Conservation (phyloP, 768 basidiomycete species). For the Boletus pseudo-olivaceus region DNA sequence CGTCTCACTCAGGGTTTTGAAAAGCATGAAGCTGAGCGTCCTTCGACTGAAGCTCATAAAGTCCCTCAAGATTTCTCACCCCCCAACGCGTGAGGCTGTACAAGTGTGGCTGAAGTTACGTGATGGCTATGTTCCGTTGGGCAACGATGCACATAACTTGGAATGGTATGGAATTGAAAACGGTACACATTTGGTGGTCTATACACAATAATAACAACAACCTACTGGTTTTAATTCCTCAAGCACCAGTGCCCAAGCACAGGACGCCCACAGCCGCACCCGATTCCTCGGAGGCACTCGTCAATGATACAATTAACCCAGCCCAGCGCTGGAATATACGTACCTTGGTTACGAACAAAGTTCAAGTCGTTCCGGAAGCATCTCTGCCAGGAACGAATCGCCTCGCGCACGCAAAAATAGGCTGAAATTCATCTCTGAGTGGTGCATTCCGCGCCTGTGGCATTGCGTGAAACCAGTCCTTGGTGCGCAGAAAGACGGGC, state of each 20-base stretch:
- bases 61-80: slow-evolving; percentile 30
- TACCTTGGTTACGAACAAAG: slow-evolving; percentile 16
- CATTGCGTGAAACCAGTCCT: slow-evolving; percentile 14
- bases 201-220: slow-evolving; percentile 15
- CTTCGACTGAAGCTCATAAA: slow-evolving; percentile 66
- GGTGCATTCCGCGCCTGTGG: slow-evolving; percentile 2
- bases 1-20: slow-evolving; percentile 51
- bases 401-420: slow-evolving; percentile 4
- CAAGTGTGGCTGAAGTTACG: slow-evolving; percentile 56
- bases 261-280: slow-evolving; percentile 10
- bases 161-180: slow-evolving; percentile 74
- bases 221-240: not conserved
- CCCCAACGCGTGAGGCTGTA: slow-evolving; percentile 33
- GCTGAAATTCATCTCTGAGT: slow-evolving; percentile 1
- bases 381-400: not conserved
- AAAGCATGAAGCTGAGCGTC: slow-evolving; percentile 63
- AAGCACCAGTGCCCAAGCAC: slow-evolving; percentile 1
- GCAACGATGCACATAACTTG: slow-evolving; percentile 50
- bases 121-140: slow-evolving; percentile 48
- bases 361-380: not conserved
- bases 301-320: slow-evolving; percentile 3
- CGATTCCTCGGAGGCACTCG: slow-evolving; percentile 5
- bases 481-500: slow-evolving; percentile 6
- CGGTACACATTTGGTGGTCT: slow-evolving; percentile 35
- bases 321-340: not conserved